Evolutionary conservation across 331 rosid species (phyloP).

Genomic region (Telfairia occidentalis): DNA sequence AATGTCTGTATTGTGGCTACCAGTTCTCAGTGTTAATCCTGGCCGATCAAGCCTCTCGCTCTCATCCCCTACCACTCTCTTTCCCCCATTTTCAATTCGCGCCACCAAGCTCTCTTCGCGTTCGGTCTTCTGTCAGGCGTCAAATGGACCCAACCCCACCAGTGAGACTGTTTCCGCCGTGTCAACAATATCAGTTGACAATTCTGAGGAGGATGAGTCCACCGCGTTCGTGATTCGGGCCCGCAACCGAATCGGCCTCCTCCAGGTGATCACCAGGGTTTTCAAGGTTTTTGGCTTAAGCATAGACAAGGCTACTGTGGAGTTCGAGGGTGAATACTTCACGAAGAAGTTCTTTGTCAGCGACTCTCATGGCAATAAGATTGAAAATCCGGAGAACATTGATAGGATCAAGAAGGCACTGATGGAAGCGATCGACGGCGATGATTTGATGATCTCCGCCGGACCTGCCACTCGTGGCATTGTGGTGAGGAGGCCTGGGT

Average conservation of each 20-base stretch:
- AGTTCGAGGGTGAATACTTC: slow-evolving; percentile 50
- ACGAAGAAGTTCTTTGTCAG: slow-evolving; percentile 49
- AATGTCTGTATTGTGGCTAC: slow-evolving; percentile 37
- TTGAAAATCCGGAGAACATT: slow-evolving; percentile 35
- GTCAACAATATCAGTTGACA: slow-evolving; percentile 32
- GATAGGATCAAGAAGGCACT: slow-evolving; percentile 49
- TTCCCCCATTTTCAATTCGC: slow-evolving; percentile 18
- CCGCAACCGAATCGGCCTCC: slow-evolving; percentile 55
- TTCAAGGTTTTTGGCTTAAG: slow-evolving; percentile 56
- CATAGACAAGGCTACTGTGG: slow-evolving; percentile 51
- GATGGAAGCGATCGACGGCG: slow-evolving; percentile 41
- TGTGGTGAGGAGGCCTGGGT: slow-evolving; percentile 46
- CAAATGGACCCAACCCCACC: slow-evolving; percentile 16
- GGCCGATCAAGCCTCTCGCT: slow-evolving; percentile 15
- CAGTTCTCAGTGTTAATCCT: slow-evolving; percentile 9
- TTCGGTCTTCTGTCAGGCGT: slow-evolving; percentile 4
- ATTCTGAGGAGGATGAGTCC: slow-evolving; percentile 24
- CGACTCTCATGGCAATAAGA: slow-evolving; percentile 44
- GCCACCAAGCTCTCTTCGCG: slow-evolving; percentile 6
- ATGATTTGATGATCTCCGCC: slow-evolving; percentile 17
- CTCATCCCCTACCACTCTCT: slow-evolving; percentile 9
- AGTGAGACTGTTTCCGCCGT: slow-evolving; percentile 21
- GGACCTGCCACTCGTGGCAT: slow-evolving; percentile 29
- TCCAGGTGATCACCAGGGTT: slow-evolving; percentile 52
- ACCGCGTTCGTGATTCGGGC: slow-evolving; percentile 51